phyloP scores from a whole-genome alignment of 768 basidiomycete genomes.

The Phaffia australis region DNA sequence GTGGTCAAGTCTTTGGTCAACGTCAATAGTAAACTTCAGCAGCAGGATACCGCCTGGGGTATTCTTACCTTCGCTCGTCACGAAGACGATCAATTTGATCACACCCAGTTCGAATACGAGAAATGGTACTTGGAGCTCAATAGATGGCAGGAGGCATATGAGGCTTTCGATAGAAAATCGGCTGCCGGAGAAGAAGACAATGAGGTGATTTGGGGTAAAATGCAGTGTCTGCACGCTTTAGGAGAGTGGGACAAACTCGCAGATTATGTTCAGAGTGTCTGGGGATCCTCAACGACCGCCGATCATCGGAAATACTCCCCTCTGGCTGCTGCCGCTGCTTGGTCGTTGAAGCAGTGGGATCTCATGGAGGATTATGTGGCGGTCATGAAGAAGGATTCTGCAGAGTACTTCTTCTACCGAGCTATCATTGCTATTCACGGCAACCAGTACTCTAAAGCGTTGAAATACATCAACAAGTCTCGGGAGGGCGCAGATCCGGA shows the following conservation, averaged over 20 bases:
- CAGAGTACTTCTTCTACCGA: slow-evolving; percentile 89
- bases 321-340: slow-evolving; percentile 91
- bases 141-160: slow-evolving; percentile 79
- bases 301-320: slow-evolving; percentile 88
- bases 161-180: slow-evolving; percentile 68
- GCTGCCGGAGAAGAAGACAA: slow-evolving; percentile 45
- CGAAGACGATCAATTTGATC: slow-evolving; percentile 55
- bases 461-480: slow-evolving; percentile 79
- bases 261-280: slow-evolving; percentile 71
- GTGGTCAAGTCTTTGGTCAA: slow-evolving; percentile 91
- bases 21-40: slow-evolving; percentile 91
- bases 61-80: slow-evolving; percentile 71
- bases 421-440: slow-evolving; percentile 93
- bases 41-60: slow-evolving; percentile 96
- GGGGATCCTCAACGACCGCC: slow-evolving; percentile 60
- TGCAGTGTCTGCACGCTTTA: slow-evolving; percentile 91
- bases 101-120: slow-evolving; percentile 65
- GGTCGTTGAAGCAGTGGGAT: slow-evolving; percentile 96
- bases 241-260: slow-evolving; percentile 95
- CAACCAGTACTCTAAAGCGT: slow-evolving; percentile 85
- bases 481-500: slow-evolving; percentile 86
- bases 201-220: slow-evolving; percentile 54
- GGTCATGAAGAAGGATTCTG: slow-evolving; percentile 83
- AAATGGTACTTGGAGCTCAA: slow-evolving; percentile 98
- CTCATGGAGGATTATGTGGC: slow-evolving; percentile 94